Base-by-base conservation (phyloP, 768 basidiomycete genomes). In the Lentinula raphanica region DNA sequence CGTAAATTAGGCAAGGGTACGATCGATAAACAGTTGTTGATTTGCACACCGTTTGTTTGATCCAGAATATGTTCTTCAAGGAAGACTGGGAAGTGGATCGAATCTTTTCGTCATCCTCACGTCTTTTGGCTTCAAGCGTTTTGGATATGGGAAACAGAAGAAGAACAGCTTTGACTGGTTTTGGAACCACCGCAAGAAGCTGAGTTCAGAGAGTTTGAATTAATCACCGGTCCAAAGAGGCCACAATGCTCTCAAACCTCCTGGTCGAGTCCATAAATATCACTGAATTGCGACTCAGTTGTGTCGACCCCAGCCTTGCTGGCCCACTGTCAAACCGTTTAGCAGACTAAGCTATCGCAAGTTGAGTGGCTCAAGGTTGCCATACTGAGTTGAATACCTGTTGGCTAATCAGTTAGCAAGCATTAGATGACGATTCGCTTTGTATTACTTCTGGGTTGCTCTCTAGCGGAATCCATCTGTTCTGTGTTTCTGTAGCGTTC, bases 21-120 rank as follows among this genome's bases (percentile, higher is more conserved):
- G 19, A 4, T 1, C 28, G 46, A 13, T 2, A 19, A 40, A 27
- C 6, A 17, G 17, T 15, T n/a, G n/a, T n/a, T n/a, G n/a, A n/a
- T n/a, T n/a, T n/a, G n/a, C 79, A 31, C 57, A 92, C 93, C 53
- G 90, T 96, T 69, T 97, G 94, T 69, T 92, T 93, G 74, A 96
- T 92, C 81, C 85, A 97, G 63, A 94, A 74, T 4, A 96, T 12
- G 28, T 35, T 21, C n/a, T 5, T 32, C 31, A 31, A 31, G 8
- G 82, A 83, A 5, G 82, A 79, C n/a, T n/a, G 63, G 91, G 85
- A 3, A 90, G 65, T 0, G 64, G 68, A 70, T 27, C 70, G 70
- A 49, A 90, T 79, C 62, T 69, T 67, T 42, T 71, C 71, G 62
- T 94, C 92, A 60, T 93, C 90, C 45, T 75, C 72, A 40, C 75